Evolutionary conservation across 331 rosid species (phyloP).

Genomic region (Spiraea crenata): DNA sequence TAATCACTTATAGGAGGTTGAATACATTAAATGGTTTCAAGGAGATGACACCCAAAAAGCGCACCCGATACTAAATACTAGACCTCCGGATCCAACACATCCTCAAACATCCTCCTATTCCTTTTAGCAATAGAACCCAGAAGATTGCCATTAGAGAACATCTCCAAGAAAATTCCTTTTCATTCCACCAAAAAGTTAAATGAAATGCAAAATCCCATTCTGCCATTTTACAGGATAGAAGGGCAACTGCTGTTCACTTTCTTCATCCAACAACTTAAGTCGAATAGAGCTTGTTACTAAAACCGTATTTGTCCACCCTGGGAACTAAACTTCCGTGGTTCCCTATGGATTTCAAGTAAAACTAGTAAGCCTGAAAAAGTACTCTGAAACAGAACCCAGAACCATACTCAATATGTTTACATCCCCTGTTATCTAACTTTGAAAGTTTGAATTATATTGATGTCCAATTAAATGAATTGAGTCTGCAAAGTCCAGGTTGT

Average conservation of each 20-base stretch:
- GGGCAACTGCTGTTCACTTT: not conserved
- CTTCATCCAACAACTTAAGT: not conserved
- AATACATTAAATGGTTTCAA: no score
- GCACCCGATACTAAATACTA: no score
- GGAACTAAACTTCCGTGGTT: not conserved
- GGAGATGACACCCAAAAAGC: no score
- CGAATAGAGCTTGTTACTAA: not conserved
- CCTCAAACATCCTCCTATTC: no score
- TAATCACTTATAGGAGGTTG: no score
- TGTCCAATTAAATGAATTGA: not conserved
- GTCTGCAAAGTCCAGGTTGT: not conserved
- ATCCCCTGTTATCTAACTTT: not conserved
- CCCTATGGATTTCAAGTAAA: not conserved
- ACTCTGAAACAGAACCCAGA: conserved; percentile 7
- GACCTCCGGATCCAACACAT: no score
- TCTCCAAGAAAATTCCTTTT: no score
- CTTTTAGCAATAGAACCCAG: no score
- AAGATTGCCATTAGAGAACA: no score
- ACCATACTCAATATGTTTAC: not conserved
- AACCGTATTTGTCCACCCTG: not conserved
- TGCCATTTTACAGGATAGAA: no score
- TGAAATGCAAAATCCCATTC: no score
- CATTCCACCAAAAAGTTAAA: no score
- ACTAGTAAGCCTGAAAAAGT: not conserved
- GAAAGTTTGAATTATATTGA: not conserved